Evolutionary conservation across 768 basidiomycete species (phyloP).

Genomic region (Dioszegia crocea): DNA sequence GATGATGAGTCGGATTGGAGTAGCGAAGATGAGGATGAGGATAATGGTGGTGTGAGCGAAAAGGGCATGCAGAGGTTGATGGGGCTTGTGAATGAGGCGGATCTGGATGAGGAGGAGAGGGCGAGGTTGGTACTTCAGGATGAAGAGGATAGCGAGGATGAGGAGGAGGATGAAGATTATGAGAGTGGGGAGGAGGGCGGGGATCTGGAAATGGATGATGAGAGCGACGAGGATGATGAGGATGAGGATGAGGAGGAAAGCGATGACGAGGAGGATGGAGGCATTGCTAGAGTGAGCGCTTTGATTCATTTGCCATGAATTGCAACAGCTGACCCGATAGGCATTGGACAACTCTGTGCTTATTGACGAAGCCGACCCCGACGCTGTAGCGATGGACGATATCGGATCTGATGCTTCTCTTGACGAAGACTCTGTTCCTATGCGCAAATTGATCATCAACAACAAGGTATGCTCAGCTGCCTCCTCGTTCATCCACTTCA

Average conservation of each 20-base stretch:
- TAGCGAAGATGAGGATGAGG: slow-evolving; percentile 46
- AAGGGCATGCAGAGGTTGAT: slow-evolving; percentile 40
- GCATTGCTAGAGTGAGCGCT: slow-evolving; percentile 13
- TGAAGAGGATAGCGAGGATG: slow-evolving; percentile 22
- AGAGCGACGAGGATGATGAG: slow-evolving; percentile 41
- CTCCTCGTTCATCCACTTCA: background rate
- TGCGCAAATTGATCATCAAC: slow-evolving; percentile 76
- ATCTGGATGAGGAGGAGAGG: slow-evolving; percentile 65
- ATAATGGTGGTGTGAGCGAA: slow-evolving; percentile 39
- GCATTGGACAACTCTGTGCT: slow-evolving; percentile 26
- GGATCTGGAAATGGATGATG: slow-evolving; percentile 13
- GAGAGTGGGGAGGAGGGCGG: slow-evolving; percentile 22
- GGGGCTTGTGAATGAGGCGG: slow-evolving; percentile 52
- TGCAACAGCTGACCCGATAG: background rate
- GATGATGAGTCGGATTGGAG: slow-evolving; percentile 33
- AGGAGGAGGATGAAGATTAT: slow-evolving; percentile 35
- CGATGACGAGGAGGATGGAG: background rate
- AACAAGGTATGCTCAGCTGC: slow-evolving; percentile 69
- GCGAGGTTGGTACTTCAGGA: slow-evolving; percentile 53
- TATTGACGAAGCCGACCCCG: slow-evolving; percentile 49
- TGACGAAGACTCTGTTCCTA: slow-evolving; percentile 76
- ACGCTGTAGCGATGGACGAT: slow-evolving; percentile 59
- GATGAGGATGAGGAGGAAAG: slow-evolving; percentile 32
- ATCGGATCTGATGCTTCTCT: slow-evolving; percentile 56
- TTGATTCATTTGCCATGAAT: background rate